Evolutionary conservation across 2,329 filamentous ascomycete genomes (phyloP).

Genomic region (Ciborinia camelliae): DNA sequence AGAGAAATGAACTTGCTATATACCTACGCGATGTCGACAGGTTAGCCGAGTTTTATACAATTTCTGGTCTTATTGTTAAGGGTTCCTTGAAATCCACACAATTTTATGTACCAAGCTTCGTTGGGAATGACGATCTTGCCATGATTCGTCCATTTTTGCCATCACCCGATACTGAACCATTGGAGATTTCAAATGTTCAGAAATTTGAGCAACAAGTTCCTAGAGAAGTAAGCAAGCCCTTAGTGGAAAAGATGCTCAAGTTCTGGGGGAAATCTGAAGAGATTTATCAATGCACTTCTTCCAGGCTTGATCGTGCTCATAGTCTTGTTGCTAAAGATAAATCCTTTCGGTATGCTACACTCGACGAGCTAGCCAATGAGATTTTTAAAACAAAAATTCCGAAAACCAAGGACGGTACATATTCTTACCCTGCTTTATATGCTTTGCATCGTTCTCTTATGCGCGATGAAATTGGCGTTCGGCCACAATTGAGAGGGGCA

Average conservation of each 20-base stretch:
- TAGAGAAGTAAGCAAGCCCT: conserved; percentile 42
- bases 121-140: conserved; percentile 43
- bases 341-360: conserved; percentile 42
- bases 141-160: conserved; percentile 47
- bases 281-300: conserved; percentile 46
- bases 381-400: conserved; percentile 37
- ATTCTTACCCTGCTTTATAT: conserved; percentile 54
- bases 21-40: conserved; percentile 44
- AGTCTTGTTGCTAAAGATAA: conserved; percentile 43
- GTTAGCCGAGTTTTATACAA: conserved; percentile 47
- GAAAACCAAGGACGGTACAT: conserved; percentile 36
- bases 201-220: conserved; percentile 44
- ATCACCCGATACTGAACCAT: conserved; percentile 36
- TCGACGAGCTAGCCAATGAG: conserved; percentile 45
- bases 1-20: conserved; percentile 44
- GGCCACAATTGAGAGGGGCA: conserved; percentile 46
- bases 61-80: conserved; percentile 48
- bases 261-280: conserved; percentile 46
- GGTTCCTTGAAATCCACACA: conserved; percentile 36
- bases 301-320: conserved; percentile 49
- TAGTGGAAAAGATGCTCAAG: conserved; percentile 43
- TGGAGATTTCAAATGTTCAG: conserved; percentile 39
- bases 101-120: conserved; percentile 46
- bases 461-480: conserved; percentile 59
- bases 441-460: conserved; percentile 66